Percentiles rank a stretch among this genome's conserved stretches.
Evolutionary conservation across 306 rosid genomes (phyloP).

Genomic region (Canavalia ensiformis): DNA sequence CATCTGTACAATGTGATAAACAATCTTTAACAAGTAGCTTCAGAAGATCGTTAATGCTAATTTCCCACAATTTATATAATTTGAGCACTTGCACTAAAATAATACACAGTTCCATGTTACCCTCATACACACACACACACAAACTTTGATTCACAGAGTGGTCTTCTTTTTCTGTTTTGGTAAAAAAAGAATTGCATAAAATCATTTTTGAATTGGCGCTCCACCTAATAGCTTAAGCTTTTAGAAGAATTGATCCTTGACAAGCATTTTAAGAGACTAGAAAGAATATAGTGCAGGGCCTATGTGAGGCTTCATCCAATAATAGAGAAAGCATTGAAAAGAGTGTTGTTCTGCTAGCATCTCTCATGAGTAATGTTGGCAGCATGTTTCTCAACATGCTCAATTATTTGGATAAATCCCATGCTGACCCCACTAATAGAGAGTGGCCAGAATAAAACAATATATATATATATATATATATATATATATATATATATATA

Average conservation of each 20-base stretch:
- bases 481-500: too few relatives aligned
- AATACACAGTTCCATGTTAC: not conserved
- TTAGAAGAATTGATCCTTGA: not conserved
- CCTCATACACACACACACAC: not conserved
- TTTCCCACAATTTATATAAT: conserved; percentile 12
- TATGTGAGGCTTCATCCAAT: not conserved
- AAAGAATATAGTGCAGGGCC: conserved; percentile 20
- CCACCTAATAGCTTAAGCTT: conserved; percentile 11
- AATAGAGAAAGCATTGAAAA: not conserved
- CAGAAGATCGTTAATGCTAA: not conserved
- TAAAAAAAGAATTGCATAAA: conserved; percentile 4
- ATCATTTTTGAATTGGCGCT: not conserved
- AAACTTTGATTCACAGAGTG: not conserved
- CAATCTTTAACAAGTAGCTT: conserved; percentile 6
- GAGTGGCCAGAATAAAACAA: not conserved
- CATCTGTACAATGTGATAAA: not conserved
- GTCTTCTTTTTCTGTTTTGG: not conserved
- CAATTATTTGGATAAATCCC: not conserved
- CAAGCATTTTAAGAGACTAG: conserved; percentile 3
- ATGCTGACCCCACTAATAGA: not conserved
- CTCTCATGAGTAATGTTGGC: not conserved
- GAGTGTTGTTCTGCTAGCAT: not conserved
- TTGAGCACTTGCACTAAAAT: conserved; percentile 12
- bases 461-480: not conserved
- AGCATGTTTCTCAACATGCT: not conserved